Evolutionary conservation across 352 stramenopile species (phyloP), one percentile per base, ranked within the genome.

Genomic region (Peronosclerospora sorghi): DNA sequence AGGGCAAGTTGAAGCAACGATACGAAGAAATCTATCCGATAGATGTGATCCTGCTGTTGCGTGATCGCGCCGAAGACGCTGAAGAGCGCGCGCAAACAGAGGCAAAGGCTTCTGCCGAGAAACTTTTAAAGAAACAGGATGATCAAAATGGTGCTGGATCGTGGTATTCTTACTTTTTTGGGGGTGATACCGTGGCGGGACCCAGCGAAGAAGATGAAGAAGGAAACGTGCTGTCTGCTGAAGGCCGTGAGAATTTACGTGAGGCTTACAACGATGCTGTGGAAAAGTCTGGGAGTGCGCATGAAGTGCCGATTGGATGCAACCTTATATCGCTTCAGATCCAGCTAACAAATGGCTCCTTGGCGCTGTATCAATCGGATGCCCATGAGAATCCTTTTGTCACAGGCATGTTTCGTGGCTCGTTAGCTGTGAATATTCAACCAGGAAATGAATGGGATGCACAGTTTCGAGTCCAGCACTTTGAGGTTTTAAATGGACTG

Each of bases 161-260:
- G 1, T 91, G 79, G 79, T 91, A 88, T 39, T 72, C 61, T 10
- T 91, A 89, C 36, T 88, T 91, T 42, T 91, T 91, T 30, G 66
- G 72, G 29, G 55, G 52, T 5, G 47, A 65, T 41, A 57, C 15
- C 17, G 40, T 41, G 20, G 32, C 39, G 14, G 39, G 17, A 30
- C n/a, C 41, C 32, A 44, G n/a, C 20, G 39, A 45, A n/a, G 56
- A 52, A n/a, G 45, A 59, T 26, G 15, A 65, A n/a, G 56, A 73
- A 1, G 42, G 35, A 5, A 20, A 68, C 18, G 61, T 86, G 14
- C 44, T 90, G 1, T 81, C 68, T 19, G 78, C 54, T 9, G 67
- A 86, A 56, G 78, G 78, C 2, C 67, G 72, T 9, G 73, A 73
- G 23, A 68, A 78, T 39, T 28, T 90, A 28, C 78, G 83, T 32